These are phyloP conservation scores for Nitzschia sp. DNA, from an alignment of 108 stramenopile species.

Conservation along the genomic window DNA sequence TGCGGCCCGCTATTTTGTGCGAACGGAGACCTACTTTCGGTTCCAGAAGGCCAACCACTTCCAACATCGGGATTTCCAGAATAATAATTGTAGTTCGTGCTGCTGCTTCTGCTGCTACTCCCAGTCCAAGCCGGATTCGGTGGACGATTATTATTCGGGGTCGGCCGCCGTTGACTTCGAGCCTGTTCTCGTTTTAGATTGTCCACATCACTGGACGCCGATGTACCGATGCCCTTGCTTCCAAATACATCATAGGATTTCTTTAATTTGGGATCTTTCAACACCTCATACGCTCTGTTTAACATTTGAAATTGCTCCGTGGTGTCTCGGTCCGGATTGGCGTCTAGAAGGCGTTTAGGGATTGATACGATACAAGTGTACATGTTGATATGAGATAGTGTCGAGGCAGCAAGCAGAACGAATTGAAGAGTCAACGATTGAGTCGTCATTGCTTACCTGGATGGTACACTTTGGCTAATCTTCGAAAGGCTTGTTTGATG, in stretches of 20 bases:
- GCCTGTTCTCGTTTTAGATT: slow-evolving; percentile 14
- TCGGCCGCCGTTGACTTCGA: neutral
- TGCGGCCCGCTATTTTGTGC: neutral
- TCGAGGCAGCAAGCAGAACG: no score
- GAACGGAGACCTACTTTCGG: neutral
- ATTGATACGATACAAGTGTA: no score
- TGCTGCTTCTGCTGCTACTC: no score
- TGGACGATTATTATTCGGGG: neutral
- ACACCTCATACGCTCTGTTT: slow-evolving; percentile 87
- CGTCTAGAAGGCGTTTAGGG: slow-evolving; percentile 57
- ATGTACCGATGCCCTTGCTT: slow-evolving; percentile 66
- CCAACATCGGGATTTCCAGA: neutral
- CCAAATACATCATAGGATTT: slow-evolving; percentile 63
- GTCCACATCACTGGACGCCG: slow-evolving; percentile 28
- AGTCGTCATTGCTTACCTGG: slow-evolving; percentile 43
- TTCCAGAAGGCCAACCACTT: neutral
- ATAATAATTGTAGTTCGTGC: neutral
- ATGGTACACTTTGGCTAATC: slow-evolving; percentile 65
- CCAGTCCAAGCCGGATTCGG: no score
- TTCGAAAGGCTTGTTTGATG: slow-evolving; percentile 65
- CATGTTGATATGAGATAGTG: no score
- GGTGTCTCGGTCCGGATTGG: slow-evolving; percentile 72
- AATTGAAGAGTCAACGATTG: no score
- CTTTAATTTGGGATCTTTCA: slow-evolving; percentile 78
- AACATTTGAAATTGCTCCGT: slow-evolving; percentile 73